Percentiles rank a stretch among this genome's conserved stretches.
phyloP scores from a whole-genome alignment of 805 yeast species.

The Suhomyces sp. region DNA sequence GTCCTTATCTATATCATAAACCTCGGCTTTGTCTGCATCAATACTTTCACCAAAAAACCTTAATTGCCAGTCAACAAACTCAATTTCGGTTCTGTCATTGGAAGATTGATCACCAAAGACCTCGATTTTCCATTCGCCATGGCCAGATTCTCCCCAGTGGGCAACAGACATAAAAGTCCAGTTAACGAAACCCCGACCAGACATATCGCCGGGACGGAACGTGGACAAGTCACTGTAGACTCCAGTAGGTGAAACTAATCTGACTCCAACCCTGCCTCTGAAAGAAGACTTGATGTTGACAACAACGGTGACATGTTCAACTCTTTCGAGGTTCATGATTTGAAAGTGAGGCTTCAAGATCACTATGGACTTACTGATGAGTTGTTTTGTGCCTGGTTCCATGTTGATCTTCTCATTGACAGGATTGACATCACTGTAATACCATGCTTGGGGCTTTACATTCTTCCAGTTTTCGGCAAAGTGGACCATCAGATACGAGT shows the following conservation, averaged over 20 bases:
- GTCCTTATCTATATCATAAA: constrained; percentile 50
- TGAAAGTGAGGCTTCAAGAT: constrained; percentile 50
- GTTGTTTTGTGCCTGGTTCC: background rate
- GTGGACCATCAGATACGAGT: constrained; percentile 71
- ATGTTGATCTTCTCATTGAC: constrained; percentile 26
- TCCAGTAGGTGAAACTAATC: constrained; percentile 73
- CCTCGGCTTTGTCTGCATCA: constrained; percentile 60
- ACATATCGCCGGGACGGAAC: constrained; percentile 56
- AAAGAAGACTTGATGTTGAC: constrained; percentile 62
- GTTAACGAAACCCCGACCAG: constrained; percentile 57
- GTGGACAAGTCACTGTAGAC: constrained; percentile 71
- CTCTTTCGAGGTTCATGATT: constrained; percentile 57
- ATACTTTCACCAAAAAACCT: constrained; percentile 77
- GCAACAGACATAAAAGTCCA: constrained; percentile 99
- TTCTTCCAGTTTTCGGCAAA: constrained; percentile 72
- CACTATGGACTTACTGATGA: constrained; percentile 22
- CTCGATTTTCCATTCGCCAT: constrained; percentile 78
- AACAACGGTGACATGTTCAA: constrained; percentile 85
- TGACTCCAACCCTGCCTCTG: constrained; percentile 70
- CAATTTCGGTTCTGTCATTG: constrained; percentile 27
- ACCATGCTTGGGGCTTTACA: constrained; percentile 92
- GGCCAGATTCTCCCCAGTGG: constrained; percentile 87
- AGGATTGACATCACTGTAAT: constrained; percentile 43
- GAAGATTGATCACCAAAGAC: constrained; percentile 35
- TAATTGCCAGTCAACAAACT: constrained; percentile 68